Base-by-base conservation (phyloP, 2,329 filamentous ascomycete species). In the Bisporella sp. region DNA sequence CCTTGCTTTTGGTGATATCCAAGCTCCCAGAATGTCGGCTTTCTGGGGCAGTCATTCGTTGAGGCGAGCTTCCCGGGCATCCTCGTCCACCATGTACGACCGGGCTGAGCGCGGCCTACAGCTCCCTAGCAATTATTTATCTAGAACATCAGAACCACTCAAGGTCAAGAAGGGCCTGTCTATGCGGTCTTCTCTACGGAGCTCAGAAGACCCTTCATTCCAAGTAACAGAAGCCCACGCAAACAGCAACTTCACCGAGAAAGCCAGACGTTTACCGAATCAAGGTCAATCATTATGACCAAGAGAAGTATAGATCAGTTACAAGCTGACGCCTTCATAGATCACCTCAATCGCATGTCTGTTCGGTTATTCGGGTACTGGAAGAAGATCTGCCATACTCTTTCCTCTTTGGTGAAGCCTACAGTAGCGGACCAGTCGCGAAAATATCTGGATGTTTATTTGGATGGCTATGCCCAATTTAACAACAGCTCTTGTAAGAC, bases 101-200 rank as follows among this genome's bases (percentile, higher is more conserved):
- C 21, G 37, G 48, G 48, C 48, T 29, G 48, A 50, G 44, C 43
- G 46, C 42, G 48, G 48, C 21, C 35, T 50, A 12, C 48, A 46
- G 13, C 13, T 42, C 43, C 35, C 35, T 31, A 33, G 3, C n/a
- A 21, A 31, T n/a, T 39, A 46, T 31, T 6, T 29, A 4, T 40
- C 41, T 13, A 29, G 30, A n/a, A 6, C 35, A 37, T 33, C 31
- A 12, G 33, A 5, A 31, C 48, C 43, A 2, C 21, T 31, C 4
- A 40, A 41, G 12, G 12, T 42, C 13, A 46, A 30, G 35, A 50
- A 40, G 31, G 46, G 21, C 29, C 43, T 42, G 11, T 50, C 48
- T 8, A 33, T 50, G 5, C 48, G 39, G 9, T 35, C 21, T 33
- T 50, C 48, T 9, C 35, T 50, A 40, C 43, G 44, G 21, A 50